These are phyloP conservation scores for Sugiyamaella grinbergsii DNA, from an alignment of 1,139 yeast species.

Conservation along the genomic window DNA sequence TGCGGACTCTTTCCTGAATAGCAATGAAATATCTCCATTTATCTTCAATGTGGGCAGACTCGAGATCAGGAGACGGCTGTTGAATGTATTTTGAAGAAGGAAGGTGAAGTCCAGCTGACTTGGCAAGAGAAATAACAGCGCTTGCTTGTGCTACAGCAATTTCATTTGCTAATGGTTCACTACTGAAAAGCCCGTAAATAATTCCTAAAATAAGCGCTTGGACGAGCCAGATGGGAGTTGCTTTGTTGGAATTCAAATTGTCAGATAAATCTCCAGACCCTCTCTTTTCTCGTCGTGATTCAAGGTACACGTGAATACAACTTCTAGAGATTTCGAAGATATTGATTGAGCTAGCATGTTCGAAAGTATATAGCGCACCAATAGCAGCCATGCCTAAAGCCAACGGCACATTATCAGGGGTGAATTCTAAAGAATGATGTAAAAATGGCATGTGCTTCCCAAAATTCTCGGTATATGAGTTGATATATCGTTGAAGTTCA, in stretches of 20 bases:
- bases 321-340: slow-evolving; percentile 78
- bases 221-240: slow-evolving; percentile 84
- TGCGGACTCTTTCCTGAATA: slow-evolving; percentile 84
- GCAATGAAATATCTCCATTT: slow-evolving; percentile 74
- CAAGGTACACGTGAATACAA: slow-evolving; percentile 75
- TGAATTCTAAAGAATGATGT: slow-evolving; percentile 66
- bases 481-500: slow-evolving; percentile 73
- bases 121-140: slow-evolving; percentile 76
- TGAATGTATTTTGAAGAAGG: slow-evolving; percentile 49
- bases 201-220: slow-evolving; percentile 82
- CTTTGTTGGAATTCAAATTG: slow-evolving; percentile 39
- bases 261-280: slow-evolving; percentile 22
- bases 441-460: slow-evolving; percentile 81
- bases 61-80: slow-evolving; percentile 41
- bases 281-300: slow-evolving; percentile 55
- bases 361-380: slow-evolving; percentile 86
- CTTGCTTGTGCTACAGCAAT: slow-evolving; percentile 74
- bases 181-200: slow-evolving; percentile 78
- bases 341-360: slow-evolving; percentile 72
- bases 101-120: slow-evolving; percentile 70
- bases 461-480: slow-evolving; percentile 71
- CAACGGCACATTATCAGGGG: slow-evolving; percentile 69
- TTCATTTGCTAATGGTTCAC: slow-evolving; percentile 70
- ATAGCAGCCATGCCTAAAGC: slow-evolving; percentile 82
- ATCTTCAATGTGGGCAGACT: slow-evolving; percentile 48